phyloP scores from a whole-genome alignment of 176 grass and related monocot species.

The Eleusine coracana region DNA sequence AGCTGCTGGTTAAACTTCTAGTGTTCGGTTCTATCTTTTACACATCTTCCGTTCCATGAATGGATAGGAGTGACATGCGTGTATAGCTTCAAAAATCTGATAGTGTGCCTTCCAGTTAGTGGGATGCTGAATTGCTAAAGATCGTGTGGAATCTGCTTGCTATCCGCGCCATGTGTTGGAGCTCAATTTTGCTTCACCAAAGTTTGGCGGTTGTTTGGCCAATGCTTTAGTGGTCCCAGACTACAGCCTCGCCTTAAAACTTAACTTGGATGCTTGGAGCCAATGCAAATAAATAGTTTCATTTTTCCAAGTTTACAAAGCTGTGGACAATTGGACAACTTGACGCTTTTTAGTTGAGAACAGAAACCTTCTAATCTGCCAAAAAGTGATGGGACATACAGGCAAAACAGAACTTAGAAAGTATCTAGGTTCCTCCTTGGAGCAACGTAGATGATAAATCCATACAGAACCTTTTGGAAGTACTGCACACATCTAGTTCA shows the following conservation, averaged over 20 bases:
- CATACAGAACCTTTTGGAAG: conserved; percentile 39
- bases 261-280: conserved; percentile 10
- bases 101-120: neutral
- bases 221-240: conserved; percentile 20
- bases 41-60: neutral
- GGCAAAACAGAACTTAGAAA: conserved; percentile 39
- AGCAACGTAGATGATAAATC: conserved; percentile 33
- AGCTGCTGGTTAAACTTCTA: conserved; percentile 9
- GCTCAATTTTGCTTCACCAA: conserved; percentile 2
- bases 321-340: conserved; percentile 23
- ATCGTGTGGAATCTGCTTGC: conserved; percentile 9
- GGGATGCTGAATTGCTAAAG: conserved; percentile 22
- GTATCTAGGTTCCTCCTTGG: conserved; percentile 46
- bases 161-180: neutral
- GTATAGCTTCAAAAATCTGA: conserved; percentile 9
- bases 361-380: conserved; percentile 32
- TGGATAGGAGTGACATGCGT: conserved; percentile 14
- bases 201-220: neutral
- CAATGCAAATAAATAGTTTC: neutral
- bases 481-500: conserved; percentile 30
- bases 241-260: neutral
- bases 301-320: conserved; percentile 16
- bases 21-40: conserved; percentile 30
- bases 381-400: conserved; percentile 25
- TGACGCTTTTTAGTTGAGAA: conserved; percentile 2